Conservation (phyloP, 2,329 filamentous ascomycete genomes). For the Paramyrothecium roridum region DNA sequence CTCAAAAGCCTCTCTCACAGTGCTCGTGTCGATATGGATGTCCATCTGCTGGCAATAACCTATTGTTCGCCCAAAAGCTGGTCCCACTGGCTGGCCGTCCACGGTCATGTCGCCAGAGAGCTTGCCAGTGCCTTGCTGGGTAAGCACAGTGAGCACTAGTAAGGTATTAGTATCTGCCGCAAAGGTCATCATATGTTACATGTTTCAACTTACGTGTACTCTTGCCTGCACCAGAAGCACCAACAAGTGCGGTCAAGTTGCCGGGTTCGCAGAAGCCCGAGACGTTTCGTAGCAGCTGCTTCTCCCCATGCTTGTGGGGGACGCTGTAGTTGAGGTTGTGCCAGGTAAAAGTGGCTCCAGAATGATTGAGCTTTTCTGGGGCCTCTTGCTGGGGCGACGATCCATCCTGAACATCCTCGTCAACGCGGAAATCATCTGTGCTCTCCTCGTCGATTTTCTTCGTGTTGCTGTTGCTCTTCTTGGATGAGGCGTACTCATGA, state of each 20-base stretch:
- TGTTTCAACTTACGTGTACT: background rate
- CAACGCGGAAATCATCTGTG: background rate
- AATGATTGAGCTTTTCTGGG: slow-evolving; percentile 4
- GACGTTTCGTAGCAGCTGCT: slow-evolving; percentile 2
- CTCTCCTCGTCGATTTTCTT: slow-evolving; percentile 1
- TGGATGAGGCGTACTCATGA: background rate
- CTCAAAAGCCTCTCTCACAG: slow-evolving; percentile 50
- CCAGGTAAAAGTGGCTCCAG: slow-evolving; percentile 4
- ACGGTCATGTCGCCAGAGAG: background rate
- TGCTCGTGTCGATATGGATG: slow-evolving; percentile 52
- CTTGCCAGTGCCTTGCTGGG: slow-evolving; percentile 2
- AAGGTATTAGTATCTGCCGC: background rate
- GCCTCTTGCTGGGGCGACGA: background rate
- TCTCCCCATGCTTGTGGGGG: slow-evolving; percentile 1
- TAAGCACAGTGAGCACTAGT: slow-evolving; percentile 6
- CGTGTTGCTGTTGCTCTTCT: background rate
- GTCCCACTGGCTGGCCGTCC: background rate
- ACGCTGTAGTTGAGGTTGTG: slow-evolving; percentile 4
- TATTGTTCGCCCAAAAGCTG: background rate
- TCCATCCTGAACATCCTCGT: background rate
- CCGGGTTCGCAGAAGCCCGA: slow-evolving; percentile 5
- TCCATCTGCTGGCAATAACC: slow-evolving; percentile 27
- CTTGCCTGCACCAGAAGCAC: slow-evolving; percentile 1
- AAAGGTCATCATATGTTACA: background rate
- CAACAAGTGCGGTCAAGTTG: background rate